Evolutionary conservation across 2,329 filamentous ascomycete species (phyloP), one percentile per base, ranked within the genome.

Genomic region (Cyphellophora attinorum): DNA sequence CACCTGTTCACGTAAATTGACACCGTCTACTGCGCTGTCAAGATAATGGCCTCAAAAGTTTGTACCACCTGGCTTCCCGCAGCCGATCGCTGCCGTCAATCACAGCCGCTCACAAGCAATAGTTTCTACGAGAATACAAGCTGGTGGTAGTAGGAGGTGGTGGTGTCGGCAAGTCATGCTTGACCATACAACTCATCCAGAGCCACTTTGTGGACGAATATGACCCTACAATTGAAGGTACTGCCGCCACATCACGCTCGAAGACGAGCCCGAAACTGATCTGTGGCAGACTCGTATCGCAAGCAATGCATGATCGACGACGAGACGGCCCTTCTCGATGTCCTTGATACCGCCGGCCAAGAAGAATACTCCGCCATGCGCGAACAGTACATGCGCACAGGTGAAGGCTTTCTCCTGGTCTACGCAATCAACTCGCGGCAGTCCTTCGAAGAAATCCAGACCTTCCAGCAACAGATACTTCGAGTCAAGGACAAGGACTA

Each of bases 241-340:
- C 35, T 48, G 46, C 19, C 27, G 21, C n/a, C 21, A n/a, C 21
- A 25, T n/a, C 8, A 25, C 21, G n/a, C 21, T 25, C n/a, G 21
- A 8, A n/a, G n/a, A 25, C 21, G 8, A 25, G n/a, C 21, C 21
- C 8, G 8, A n/a, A 25, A 25, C 21, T n/a, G 8, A 25, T 25
- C 27, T 19, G 13, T 17, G 37, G 34, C 60, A 98, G 91, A 98
- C 60, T 96, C 91, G 45, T 98, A 98, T 73, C 86, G 91, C 70
- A 98, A 98, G 80, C 91, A 96, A 74, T 96, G 91, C 62, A 81
- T 94, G 52, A 93, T 98, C 60, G 91, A 98, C 59, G 91, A 96
- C 52, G 91, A 98, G 66, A 86, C 95, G 49, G 91, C 91, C 33
- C 76, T 98, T 41, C 81, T 98, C 62, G 91, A 98, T 62, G 91